Conservation (phyloP, 2,329 filamentous ascomycete genomes). For the Xylaria sp. region DNA sequence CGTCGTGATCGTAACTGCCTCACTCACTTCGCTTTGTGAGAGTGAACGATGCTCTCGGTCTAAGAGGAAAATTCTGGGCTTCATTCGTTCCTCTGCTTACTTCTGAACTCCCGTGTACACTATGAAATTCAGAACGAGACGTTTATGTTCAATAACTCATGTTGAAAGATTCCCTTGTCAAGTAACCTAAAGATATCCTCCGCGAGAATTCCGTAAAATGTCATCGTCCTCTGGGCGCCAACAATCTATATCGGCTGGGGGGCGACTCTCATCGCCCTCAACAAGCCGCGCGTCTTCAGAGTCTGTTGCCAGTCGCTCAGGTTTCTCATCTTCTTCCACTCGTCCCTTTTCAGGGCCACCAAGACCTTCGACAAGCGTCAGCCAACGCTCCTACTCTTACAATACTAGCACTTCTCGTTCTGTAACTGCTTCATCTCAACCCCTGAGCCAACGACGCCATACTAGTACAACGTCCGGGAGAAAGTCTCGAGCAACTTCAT, state of each 20-base stretch:
- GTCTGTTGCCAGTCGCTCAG: conserved; percentile 15
- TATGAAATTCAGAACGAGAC: no score
- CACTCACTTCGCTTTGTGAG: no score
- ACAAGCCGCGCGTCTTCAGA: conserved; percentile 9
- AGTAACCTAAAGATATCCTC: not conserved
- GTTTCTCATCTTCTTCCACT: conserved; percentile 21
- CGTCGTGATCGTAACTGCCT: no score
- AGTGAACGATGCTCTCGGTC: no score
- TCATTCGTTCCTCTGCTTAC: not conserved
- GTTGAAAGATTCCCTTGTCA: not conserved
- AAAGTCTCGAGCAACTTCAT: conserved; percentile 39
- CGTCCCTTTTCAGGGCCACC: conserved; percentile 11
- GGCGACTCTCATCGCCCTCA: conserved; percentile 4
- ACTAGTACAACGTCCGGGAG: conserved; percentile 40
- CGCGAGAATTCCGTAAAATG: not conserved
- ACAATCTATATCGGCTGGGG: not conserved
- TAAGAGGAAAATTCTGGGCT: not conserved
- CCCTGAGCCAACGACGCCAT: conserved; percentile 24
- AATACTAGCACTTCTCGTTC: conserved; percentile 22
- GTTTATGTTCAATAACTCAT: not conserved
- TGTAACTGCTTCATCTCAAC: conserved; percentile 27
- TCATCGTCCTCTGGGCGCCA: not conserved
- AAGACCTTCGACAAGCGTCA: conserved; percentile 24
- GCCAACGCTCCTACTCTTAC: conserved; percentile 26
- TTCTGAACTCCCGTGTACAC: not conserved